These are phyloP conservation scores for Scedosporium apiospermum DNA, from an alignment of 2,329 filamentous ascomycete genomes.

Conservation along the genomic window DNA sequence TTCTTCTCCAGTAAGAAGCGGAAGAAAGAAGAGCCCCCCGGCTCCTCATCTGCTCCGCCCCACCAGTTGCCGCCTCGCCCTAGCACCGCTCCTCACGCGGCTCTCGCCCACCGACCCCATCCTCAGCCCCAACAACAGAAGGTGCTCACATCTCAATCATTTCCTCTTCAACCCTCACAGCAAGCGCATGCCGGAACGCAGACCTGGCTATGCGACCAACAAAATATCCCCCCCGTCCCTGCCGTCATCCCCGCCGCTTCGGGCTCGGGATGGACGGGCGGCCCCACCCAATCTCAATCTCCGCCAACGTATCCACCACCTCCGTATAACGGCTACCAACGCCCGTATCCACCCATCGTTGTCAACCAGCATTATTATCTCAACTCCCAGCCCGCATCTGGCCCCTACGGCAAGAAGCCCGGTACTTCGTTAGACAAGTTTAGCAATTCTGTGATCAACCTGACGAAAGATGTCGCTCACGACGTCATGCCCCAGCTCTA, in stretches of 20 bases:
- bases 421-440: background rate
- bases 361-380: slow-evolving; percentile 45
- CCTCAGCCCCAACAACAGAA: slow-evolving; percentile 5
- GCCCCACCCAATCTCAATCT: slow-evolving; percentile 9
- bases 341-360: slow-evolving; percentile 30
- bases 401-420: background rate
- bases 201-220: slow-evolving; percentile 7
- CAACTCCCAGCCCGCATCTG: background rate
- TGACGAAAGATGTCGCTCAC: background rate
- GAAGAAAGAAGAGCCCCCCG: slow-evolving; percentile 13
- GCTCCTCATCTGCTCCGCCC: slow-evolving; percentile 11
- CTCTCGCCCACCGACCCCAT: background rate
- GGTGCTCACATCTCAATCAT: slow-evolving; percentile 5
- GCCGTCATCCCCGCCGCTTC: slow-evolving; percentile 13
- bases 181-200: slow-evolving; percentile 7
- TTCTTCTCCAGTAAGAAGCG: slow-evolving; percentile 18
- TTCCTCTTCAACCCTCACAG: background rate
- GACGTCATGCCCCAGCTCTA: slow-evolving; percentile 4
- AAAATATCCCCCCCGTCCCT: background rate
- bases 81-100: slow-evolving; percentile 5
- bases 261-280: slow-evolving; percentile 12
- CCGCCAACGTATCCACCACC: background rate
- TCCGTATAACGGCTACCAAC: slow-evolving; percentile 3
- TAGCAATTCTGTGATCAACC: background rate
- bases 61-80: slow-evolving; percentile 2